Base-by-base conservation (phyloP, 1,284 basidiomycete species). In the Meripilus lineatus region DNA sequence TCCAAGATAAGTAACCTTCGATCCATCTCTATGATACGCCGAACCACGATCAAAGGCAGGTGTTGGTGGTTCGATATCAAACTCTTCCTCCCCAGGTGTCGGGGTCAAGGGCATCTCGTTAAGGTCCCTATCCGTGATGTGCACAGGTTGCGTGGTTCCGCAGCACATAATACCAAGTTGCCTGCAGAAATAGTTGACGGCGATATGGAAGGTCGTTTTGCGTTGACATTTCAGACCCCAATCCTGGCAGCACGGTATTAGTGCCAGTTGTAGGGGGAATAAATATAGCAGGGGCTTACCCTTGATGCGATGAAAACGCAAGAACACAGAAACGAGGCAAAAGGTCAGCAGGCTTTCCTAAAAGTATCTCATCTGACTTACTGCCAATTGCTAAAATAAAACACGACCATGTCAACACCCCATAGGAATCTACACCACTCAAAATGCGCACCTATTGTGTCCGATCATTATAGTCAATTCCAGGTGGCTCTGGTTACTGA, bases 191-290 rank as follows among this genome's bases (percentile, higher is more conserved):
- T 82, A 74, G 51, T 85, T 77, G 20, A 79, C 79, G 2, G 85
- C 86, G 4, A 82, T 82, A 55, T 85, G 77, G 68, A 89, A 89
- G 3, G 84, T 81, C 2, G 85, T 87, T 55, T 74, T 77, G 38
- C 84, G 76, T 15, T 71, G 61, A 45, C 68, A 67, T 18, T 72
- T 74, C 21, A 81, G 61, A 25, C 76, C 74, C 84, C 84, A 88
- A 58, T 88, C 80, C 65, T 61, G 50, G 46, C 48, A 49, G 32
- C n/a, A n/a, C n/a, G n/a, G n/a, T n/a, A n/a, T n/a, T n/a, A n/a
- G n/a, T n/a, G n/a, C n/a, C n/a, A n/a, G n/a, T n/a, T n/a, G n/a
- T n/a, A n/a, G n/a, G n/a, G n/a, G n/a, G n/a, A n/a, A n/a, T n/a
- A n/a, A n/a, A n/a, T n/a, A n/a, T n/a, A n/a, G n/a, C n/a, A 4